phyloP scores from a whole-genome alignment of 208 protist species.

The Herpetomonas samuelpessoai region DNA sequence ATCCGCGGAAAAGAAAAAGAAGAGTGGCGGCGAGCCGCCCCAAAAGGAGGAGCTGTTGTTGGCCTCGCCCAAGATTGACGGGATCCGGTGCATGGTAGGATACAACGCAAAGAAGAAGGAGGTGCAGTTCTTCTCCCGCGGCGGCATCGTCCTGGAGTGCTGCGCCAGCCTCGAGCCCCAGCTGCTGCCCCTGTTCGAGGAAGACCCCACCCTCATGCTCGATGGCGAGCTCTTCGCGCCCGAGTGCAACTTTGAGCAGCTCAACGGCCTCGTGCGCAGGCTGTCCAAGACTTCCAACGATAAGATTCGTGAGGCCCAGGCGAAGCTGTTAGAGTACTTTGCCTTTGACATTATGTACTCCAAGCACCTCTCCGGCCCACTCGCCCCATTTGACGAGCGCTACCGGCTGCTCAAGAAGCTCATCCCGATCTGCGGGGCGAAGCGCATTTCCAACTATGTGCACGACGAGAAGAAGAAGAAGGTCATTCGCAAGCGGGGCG shows the following conservation, averaged over 20 bases:
- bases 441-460: constrained; percentile 83
- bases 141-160: constrained; percentile 84
- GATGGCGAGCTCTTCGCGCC: constrained; percentile 87
- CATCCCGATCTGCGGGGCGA: constrained; percentile 71
- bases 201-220: constrained; percentile 73
- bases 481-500: constrained; percentile 34
- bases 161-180: constrained; percentile 67
- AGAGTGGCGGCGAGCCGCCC: background rate
- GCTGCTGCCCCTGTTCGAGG: constrained; percentile 67
- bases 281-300: constrained; percentile 31
- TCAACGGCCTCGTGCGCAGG: constrained; percentile 76
- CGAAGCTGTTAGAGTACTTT: constrained; percentile 77
- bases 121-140: constrained; percentile 85
- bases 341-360: constrained; percentile 91
- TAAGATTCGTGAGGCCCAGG: constrained; percentile 35
- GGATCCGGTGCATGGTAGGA: constrained; percentile 84
- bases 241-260: constrained; percentile 83
- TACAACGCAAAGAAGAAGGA: constrained; percentile 56
- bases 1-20: constrained; percentile 6
- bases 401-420: constrained; percentile 78
- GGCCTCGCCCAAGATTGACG: constrained; percentile 89
- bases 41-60: constrained; percentile 42
- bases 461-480: constrained; percentile 81
- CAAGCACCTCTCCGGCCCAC: constrained; percentile 32
- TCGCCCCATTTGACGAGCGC: constrained; percentile 75